Conservation (phyloP, 345 rosid genomes). For the Clarkia xantiana region DNA sequence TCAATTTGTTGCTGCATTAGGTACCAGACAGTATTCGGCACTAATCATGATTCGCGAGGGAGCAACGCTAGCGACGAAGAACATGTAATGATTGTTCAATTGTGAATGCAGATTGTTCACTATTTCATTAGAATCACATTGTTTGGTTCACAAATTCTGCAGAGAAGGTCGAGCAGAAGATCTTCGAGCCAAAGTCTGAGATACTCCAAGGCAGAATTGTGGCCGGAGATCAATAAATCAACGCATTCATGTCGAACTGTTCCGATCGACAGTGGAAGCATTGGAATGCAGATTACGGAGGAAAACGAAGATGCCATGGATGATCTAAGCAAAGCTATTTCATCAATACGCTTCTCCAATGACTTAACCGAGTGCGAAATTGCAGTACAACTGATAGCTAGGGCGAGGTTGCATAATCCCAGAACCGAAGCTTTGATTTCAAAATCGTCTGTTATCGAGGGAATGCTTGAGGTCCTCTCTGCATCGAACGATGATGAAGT, state of each 20-base stretch:
- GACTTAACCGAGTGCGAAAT: constrained; percentile 30
- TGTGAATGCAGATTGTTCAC: not conserved
- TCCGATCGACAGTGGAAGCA: constrained; percentile 16
- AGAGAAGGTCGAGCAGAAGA: constrained; percentile 11
- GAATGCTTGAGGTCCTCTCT: constrained; percentile 36
- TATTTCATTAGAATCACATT: constrained; percentile 5
- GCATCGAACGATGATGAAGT: constrained; percentile 42
- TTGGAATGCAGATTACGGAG: constrained; percentile 8
- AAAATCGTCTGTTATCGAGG: constrained; percentile 27
- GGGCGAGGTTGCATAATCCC: constrained; percentile 28
- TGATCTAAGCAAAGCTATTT: constrained; percentile 27
- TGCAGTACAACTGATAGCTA: constrained; percentile 27
- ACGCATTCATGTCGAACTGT: constrained; percentile 23
- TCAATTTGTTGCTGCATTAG: constrained; percentile 10
- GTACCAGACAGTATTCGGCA: constrained; percentile 34
- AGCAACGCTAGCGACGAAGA: not conserved
- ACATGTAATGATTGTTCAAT: no score
- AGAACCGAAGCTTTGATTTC: constrained; percentile 21
- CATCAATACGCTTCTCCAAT: constrained; percentile 25
- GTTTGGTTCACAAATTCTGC: constrained; percentile 3
- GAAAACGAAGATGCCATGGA: constrained; percentile 8
- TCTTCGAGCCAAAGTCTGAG: constrained; percentile 12
- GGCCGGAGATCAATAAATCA: constrained; percentile 17
- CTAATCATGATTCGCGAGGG: constrained; percentile 9
- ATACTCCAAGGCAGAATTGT: constrained; percentile 8